These are phyloP conservation scores for Rhizopus sp. DNA, from an alignment of 371 early-diverging fungal genomes.

Conservation along the genomic window DNA sequence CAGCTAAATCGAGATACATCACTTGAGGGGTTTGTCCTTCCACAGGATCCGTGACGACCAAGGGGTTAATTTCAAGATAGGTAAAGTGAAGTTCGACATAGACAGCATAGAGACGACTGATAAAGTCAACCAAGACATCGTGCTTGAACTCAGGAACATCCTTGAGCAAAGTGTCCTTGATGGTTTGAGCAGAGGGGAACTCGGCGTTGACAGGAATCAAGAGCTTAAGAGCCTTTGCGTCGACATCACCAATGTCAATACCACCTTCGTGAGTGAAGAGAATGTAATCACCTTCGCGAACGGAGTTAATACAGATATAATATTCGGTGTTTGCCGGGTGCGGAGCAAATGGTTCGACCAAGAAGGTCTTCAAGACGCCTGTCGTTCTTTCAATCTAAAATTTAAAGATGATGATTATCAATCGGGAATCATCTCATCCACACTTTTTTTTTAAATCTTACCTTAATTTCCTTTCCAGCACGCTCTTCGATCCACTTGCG, in stretches of 20 bases:
- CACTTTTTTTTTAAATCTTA: slow-evolving; percentile 34
- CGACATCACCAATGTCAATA: slow-evolving; percentile 98
- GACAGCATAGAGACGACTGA: slow-evolving; percentile 89
- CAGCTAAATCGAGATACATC: slow-evolving; percentile 94
- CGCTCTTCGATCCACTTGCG: slow-evolving; percentile 88
- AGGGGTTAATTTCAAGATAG: slow-evolving; percentile 98
- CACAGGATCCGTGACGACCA: slow-evolving; percentile 85
- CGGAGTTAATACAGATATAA: slow-evolving; percentile 96
- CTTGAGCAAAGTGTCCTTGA: slow-evolving; percentile 67
- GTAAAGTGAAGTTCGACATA: slow-evolving; percentile 96
- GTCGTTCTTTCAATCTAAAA: slow-evolving; percentile 80
- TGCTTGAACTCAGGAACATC: slow-evolving; percentile 74
- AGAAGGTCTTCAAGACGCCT: slow-evolving; percentile 90
- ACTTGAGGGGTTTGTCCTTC: slow-evolving; percentile 69
- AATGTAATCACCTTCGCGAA: slow-evolving; percentile 93
- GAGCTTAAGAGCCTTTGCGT: slow-evolving; percentile 90
- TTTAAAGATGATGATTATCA: slow-evolving; percentile 2
- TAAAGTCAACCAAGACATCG: slow-evolving; percentile 87
- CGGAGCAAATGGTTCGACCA: slow-evolving; percentile 96
- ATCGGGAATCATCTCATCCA: slow-evolving; percentile 20
- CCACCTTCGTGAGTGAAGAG: slow-evolving; percentile 98
- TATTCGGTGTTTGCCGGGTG: slow-evolving; percentile 92
- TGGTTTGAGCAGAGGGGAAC: slow-evolving; percentile 67
- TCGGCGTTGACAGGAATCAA: slow-evolving; percentile 69
- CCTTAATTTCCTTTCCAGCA: slow-evolving; percentile 84